Evolutionary conservation across 768 basidiomycete species (phyloP).

Genomic region (Pleurotus pulmonarius): DNA sequence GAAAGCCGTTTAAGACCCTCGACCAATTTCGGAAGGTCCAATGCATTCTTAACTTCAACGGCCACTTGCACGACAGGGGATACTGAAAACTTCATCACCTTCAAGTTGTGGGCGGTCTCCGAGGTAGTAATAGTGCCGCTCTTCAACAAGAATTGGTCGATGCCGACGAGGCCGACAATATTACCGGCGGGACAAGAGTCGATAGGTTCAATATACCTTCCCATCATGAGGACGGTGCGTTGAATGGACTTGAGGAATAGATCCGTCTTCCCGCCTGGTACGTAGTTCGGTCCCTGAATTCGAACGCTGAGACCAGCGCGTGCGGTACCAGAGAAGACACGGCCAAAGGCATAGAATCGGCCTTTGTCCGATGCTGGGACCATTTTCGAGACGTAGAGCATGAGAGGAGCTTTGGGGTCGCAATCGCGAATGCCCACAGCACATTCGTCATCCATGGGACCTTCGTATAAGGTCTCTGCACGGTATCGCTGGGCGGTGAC

Average conservation of each 20-base stretch:
- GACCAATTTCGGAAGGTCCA: conserved; percentile 98
- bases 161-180: conserved; percentile 98
- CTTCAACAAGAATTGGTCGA: conserved; percentile 99
- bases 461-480: conserved; percentile 99
- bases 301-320: conserved; percentile 96
- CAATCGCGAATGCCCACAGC: conserved; percentile 98
- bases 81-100: conserved; percentile 99
- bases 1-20: conserved; percentile 99
- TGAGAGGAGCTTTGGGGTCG: conserved; percentile 93
- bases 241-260: conserved; percentile 97
- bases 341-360: conserved; percentile 99
- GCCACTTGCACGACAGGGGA: conserved; percentile 99
- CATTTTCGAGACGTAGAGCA: conserved; percentile 99
- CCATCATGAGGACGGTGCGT: conserved; percentile 99
- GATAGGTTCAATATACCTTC: conserved; percentile 96
- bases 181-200: conserved; percentile 99
- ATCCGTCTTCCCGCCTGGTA: conserved; percentile 98
- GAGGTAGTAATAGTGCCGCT: conserved; percentile 96
- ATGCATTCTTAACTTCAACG: conserved; percentile 99
- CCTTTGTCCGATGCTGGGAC: conserved; percentile 99
- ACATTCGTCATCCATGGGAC: conserved; percentile 99
- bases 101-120: conserved; percentile 99
- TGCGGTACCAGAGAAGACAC: conserved; percentile 99
- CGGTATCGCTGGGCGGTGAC: conserved; percentile 97
- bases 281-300: conserved; percentile 98